These are phyloP conservation scores for Blepharisma undulans DNA, from an alignment of 169 alveolate genomes.

Conservation along the genomic window DNA sequence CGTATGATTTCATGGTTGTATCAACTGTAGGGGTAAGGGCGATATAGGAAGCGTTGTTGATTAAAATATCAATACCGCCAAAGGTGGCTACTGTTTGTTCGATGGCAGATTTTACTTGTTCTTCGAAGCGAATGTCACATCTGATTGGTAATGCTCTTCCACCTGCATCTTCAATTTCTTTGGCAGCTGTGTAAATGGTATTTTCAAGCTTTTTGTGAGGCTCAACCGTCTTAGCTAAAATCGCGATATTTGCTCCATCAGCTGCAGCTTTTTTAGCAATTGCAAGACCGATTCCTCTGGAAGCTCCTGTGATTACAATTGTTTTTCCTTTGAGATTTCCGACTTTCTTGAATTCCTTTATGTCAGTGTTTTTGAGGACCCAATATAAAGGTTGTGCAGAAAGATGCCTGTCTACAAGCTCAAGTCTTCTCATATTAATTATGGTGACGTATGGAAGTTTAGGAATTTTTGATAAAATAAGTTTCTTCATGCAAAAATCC, in stretches of 20 bases:
- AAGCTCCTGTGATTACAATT: conserved; percentile 72
- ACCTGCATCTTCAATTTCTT: conserved; percentile 69
- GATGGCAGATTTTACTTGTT: conserved; percentile 59
- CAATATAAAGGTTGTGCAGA: background rate
- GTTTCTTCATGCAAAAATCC: background rate
- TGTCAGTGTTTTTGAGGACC: conserved; percentile 8
- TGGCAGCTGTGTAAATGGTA: conserved; percentile 77
- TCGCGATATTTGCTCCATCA: conserved; percentile 81
- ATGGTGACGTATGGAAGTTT: background rate
- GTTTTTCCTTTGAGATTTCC: conserved; percentile 74
- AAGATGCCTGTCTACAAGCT: background rate
- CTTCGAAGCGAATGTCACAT: conserved; percentile 77
- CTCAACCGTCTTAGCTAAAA: conserved; percentile 75
- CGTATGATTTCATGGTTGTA: conserved; percentile 69
- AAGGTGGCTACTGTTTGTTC: conserved; percentile 60
- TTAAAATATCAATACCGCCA: conserved; percentile 79
- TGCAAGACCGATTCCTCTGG: conserved; percentile 80
- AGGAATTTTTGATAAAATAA: background rate
- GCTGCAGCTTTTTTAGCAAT: conserved; percentile 73
- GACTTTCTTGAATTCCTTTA: conserved; percentile 39
- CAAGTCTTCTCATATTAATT: background rate
- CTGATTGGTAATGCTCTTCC: conserved; percentile 67
- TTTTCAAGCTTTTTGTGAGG: conserved; percentile 70
- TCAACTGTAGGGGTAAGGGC: conserved; percentile 47
- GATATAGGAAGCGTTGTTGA: conserved; percentile 80